A percentile compares a stretch with the other conserved stretches of the same genome.
Evolutionary conservation across 306 rosid genomes (phyloP).

Genomic region (Glycine tomentella): DNA sequence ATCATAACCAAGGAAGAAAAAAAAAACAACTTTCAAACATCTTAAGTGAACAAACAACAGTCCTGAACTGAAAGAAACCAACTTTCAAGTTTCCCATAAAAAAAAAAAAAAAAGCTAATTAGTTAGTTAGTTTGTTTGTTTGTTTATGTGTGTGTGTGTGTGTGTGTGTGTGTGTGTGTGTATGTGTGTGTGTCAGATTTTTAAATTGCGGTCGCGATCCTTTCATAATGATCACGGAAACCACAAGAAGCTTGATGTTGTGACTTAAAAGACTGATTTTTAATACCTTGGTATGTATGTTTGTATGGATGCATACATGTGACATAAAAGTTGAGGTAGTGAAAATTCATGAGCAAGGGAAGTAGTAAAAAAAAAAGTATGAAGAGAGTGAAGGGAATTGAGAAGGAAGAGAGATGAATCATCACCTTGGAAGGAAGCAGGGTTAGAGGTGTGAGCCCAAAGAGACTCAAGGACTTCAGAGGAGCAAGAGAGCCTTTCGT

Average conservation of each 20-base stretch:
- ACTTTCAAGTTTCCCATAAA: background rate
- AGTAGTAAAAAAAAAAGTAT: background rate
- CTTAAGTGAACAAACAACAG: background rate
- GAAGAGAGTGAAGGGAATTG: slow-evolving; percentile 21
- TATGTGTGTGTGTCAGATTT: too few relatives aligned
- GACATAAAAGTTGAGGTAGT: background rate
- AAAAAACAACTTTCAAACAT: background rate
- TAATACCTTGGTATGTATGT: background rate
- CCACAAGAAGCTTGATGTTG: background rate
- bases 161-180: too few relatives aligned
- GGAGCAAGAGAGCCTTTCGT: slow-evolving; percentile 63
- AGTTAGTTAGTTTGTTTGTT: too few relatives aligned
- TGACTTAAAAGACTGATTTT: background rate
- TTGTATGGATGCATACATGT: background rate
- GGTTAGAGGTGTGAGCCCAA: slow-evolving; percentile 65
- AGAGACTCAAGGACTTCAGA: slow-evolving; percentile 68
- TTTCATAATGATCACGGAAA: background rate
- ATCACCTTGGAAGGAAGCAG: slow-evolving; percentile 72
- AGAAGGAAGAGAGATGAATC: background rate
- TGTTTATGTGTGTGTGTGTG: too few relatives aligned
- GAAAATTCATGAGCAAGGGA: background rate
- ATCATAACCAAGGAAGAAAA: background rate
- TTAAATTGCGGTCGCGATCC: background rate
- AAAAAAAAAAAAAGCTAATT: too few relatives aligned
- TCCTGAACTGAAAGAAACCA: slow-evolving; percentile 4